Evolutionary conservation across 2,329 filamentous ascomycete species (phyloP), one percentile per base, ranked within the genome.

Genomic region (Dactylella cylindrospora): DNA sequence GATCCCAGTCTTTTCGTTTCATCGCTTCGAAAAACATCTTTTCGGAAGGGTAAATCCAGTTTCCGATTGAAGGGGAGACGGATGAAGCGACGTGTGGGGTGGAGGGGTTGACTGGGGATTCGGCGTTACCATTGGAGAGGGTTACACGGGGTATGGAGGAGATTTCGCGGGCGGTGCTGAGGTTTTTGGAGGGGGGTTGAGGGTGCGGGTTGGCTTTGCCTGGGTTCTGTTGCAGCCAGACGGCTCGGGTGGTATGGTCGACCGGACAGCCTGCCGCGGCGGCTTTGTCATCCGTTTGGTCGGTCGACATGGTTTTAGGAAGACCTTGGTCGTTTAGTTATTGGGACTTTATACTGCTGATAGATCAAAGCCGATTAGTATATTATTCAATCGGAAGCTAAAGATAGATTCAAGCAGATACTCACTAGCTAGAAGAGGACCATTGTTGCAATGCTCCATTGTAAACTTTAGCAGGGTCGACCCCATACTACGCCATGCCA

Each of bases 1-100:
- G 84, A 62, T 84, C 82, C 76, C 90, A 85, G 35, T 85, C 86
- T 74, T 98, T 98, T 71, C 91, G 85, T 77, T 86, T 83, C 83
- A 98, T 91, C 36, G 93, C 93, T 40, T 95, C 88, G 76, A 97
- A 97, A 78, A 98, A 98, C 84, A 96, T 95, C 71, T 88, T 86
- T 73, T 97, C 91, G 0, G 87, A 93, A 0, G 93, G 93, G 74
- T 98, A 98, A 64, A 98, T 85, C 93, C 93, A 98, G 73, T 96
- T 95, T 0, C 91, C 91, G 0, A 54, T 22, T 9, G 57, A 62
- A 5, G 67, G 72, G 76, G 28, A 74, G 73, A 32, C 78, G 65
- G 67, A 75, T 74, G 44, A 76, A 72, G 46, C 71, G 66, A 64
- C 78, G 64, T 67, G 72, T 68, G 70, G 67, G 29, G 70, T 67